These are phyloP conservation scores for Kwoniella shandongensis DNA, from an alignment of 768 basidiomycete species.

Conservation along the genomic window DNA sequence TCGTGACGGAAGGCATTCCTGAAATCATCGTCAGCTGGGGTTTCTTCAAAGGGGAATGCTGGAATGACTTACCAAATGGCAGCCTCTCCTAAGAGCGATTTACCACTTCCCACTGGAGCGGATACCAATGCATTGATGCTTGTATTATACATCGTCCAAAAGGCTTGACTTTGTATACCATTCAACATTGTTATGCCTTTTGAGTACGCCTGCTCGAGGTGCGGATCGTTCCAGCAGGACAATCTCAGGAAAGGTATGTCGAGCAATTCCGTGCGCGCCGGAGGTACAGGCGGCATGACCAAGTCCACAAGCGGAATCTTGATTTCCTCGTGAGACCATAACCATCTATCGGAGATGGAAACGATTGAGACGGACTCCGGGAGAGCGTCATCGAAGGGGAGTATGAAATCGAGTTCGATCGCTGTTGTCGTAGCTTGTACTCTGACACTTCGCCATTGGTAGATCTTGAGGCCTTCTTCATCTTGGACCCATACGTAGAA, in stretches of 20 bases:
- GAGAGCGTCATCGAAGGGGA: constrained; percentile 65
- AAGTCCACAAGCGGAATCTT: constrained; percentile 66
- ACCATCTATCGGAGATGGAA: constrained; percentile 86
- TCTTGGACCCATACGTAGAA: constrained; percentile 98
- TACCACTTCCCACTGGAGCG: constrained; percentile 78
- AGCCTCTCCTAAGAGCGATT: constrained; percentile 70
- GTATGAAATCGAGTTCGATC: constrained; percentile 72
- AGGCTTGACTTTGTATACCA: constrained; percentile 81
- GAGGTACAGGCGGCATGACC: constrained; percentile 68
- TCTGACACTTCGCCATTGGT: constrained; percentile 72
- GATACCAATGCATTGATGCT: constrained; percentile 68
- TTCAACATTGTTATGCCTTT: constrained; percentile 65
- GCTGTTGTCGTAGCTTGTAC: constrained; percentile 66
- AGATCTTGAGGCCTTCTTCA: constrained; percentile 71
- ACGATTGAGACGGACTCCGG: constrained; percentile 72
- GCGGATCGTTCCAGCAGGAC: constrained; percentile 59
- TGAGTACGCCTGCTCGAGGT: constrained; percentile 59
- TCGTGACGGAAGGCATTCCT: constrained; percentile 63
- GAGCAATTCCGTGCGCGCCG: constrained; percentile 64
- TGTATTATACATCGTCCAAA: constrained; percentile 76
- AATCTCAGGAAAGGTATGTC: constrained; percentile 73
- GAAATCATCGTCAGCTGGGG: constrained; percentile 16
- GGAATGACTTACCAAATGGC: constrained; percentile 65
- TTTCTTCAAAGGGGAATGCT: background rate
- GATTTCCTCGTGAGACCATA: constrained; percentile 80